Evolutionary conservation across 2,329 filamentous ascomycete species (phyloP).

Genomic region (Fusarium sp.): DNA sequence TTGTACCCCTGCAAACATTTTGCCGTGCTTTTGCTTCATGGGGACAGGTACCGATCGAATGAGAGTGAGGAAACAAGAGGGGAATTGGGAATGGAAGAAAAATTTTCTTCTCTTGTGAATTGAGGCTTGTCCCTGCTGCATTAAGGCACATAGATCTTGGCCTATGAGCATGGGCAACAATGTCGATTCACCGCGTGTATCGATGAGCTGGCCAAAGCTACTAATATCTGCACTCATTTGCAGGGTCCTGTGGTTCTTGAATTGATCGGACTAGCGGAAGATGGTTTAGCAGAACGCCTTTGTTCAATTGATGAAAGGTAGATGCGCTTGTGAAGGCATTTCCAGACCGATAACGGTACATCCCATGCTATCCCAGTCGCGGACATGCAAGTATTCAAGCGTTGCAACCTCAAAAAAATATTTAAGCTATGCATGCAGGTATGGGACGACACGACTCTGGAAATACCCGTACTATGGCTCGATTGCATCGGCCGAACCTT

Average conservation of each 20-base stretch:
- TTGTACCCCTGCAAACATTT: constrained; percentile 21
- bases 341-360: constrained; percentile 29
- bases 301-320: constrained; percentile 17
- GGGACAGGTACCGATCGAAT: constrained; percentile 39
- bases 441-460: constrained; percentile 43
- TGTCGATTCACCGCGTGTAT: constrained; percentile 2
- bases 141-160: constrained; percentile 4
- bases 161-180: constrained; percentile 5
- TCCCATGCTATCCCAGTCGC: constrained; percentile 12
- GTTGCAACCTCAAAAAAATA: constrained; percentile 24
- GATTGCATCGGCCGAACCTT: constrained; percentile 30
- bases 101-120: constrained; percentile 22
- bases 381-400: constrained; percentile 16
- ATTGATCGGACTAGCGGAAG: constrained; percentile 19
- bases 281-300: background rate
- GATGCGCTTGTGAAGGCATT: constrained; percentile 15
- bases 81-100: constrained; percentile 22
- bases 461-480: constrained; percentile 37
- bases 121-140: constrained; percentile 8
- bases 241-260: background rate
- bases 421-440: constrained; percentile 39
- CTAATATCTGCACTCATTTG: background rate
- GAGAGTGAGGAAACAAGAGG: constrained; percentile 14
- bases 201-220: constrained; percentile 19
- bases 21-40: constrained; percentile 25